A percentile compares a stretch with the other conserved stretches of the same genome.
phyloP scores from a whole-genome alignment of 1,139 yeast genomes.

The Kurtzmaniella quercitrusa region DNA sequence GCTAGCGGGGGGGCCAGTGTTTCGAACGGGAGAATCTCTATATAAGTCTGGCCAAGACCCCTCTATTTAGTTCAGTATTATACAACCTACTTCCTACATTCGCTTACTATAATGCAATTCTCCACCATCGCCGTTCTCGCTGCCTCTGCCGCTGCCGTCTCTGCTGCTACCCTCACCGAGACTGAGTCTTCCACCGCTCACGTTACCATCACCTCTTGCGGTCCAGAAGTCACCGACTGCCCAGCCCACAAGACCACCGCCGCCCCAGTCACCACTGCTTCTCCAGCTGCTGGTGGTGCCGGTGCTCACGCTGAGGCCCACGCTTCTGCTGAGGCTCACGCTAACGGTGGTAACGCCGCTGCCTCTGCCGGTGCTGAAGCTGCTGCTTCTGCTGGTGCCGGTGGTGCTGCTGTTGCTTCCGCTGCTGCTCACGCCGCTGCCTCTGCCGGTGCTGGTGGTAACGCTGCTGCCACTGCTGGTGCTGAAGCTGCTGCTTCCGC shows the following conservation, averaged over 20 bases:
- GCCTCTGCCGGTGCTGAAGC: slow-evolving; percentile 39
- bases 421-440: slow-evolving; percentile 30
- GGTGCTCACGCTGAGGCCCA: not conserved
- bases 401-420: slow-evolving; percentile 33
- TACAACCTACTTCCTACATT: slow-evolving; percentile 15
- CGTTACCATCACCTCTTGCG: slow-evolving; percentile 45
- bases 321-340: not conserved
- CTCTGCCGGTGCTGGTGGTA: slow-evolving; percentile 1
- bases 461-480: not conserved
- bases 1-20: not conserved
- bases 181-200: slow-evolving; percentile 26
- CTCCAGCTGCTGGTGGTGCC: slow-evolving; percentile 10
- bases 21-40: not conserved
- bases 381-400: slow-evolving; percentile 37
- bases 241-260: slow-evolving; percentile 25
- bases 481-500: slow-evolving; percentile 1
- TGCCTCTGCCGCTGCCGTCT: slow-evolving; percentile 34
- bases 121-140: slow-evolving; percentile 44
- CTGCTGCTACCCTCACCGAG: slow-evolving; percentile 31
- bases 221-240: slow-evolving; percentile 33
- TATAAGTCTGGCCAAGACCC: not conserved
- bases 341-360: slow-evolving; percentile 1
- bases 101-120: slow-evolving; percentile 41
- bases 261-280: slow-evolving; percentile 6
- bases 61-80: not conserved